Conservation (phyloP, 2,329 filamentous ascomycete genomes). For the Pseudogymnoascus destructans region DNA sequence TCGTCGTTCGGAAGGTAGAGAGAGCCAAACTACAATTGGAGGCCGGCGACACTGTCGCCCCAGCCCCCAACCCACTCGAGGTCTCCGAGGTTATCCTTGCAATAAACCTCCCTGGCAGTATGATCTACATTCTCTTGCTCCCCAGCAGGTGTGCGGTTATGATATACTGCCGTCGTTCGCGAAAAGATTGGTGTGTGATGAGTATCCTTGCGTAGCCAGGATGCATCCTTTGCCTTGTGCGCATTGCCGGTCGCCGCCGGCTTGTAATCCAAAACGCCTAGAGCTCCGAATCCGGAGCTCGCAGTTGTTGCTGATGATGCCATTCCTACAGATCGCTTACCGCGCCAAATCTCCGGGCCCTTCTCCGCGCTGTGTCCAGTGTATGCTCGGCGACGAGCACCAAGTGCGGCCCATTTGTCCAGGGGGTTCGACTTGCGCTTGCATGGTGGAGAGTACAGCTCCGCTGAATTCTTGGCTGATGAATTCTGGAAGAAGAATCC, state of each 20-base stretch:
- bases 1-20: slow-evolving; percentile 18
- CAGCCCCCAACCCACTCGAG: slow-evolving; percentile 94
- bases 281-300: slow-evolving; percentile 29
- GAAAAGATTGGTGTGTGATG: slow-evolving; percentile 5
- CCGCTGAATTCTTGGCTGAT: slow-evolving; percentile 28
- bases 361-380: slow-evolving; percentile 37
- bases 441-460: slow-evolving; percentile 51
- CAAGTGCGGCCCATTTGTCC: slow-evolving; percentile 85
- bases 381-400: slow-evolving; percentile 65
- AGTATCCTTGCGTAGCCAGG: slow-evolving; percentile 17
- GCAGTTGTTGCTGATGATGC: slow-evolving; percentile 32
- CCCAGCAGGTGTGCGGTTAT: slow-evolving; percentile 16
- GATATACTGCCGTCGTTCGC: slow-evolving; percentile 6
- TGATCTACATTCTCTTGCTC: slow-evolving; percentile 22
- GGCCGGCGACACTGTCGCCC: slow-evolving; percentile 40
- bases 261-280: slow-evolving; percentile 33
- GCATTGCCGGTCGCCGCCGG: slow-evolving; percentile 18
- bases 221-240: slow-evolving; percentile 14
- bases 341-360: slow-evolving; percentile 35
- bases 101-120: slow-evolving; percentile 37
- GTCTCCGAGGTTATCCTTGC: slow-evolving; percentile 56
- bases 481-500: slow-evolving; percentile 64
- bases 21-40: slow-evolving; percentile 50
- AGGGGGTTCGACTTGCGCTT: slow-evolving; percentile 43
- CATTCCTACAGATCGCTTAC: slow-evolving; percentile 21